Percentiles rank a stretch among this genome's conserved stretches.
These are phyloP conservation scores for Cryptococcus sp. DNA, from an alignment of 1,284 basidiomycete species.

Conservation along the genomic window DNA sequence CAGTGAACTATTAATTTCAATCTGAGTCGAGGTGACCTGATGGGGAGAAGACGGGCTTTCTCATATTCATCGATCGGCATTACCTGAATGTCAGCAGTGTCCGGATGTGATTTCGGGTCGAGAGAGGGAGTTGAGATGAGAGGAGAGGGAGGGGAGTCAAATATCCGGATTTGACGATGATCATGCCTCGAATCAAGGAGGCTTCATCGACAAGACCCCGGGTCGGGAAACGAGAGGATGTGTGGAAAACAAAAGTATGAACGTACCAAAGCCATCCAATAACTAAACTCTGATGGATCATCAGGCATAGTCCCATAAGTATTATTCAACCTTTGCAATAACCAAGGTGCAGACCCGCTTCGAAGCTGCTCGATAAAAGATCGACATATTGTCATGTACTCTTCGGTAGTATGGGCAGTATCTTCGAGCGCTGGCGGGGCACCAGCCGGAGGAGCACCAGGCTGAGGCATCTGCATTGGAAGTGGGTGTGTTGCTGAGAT, in stretches of 20 bases:
- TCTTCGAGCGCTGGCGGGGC: conserved; percentile 9
- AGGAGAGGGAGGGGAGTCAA: too few species aligned
- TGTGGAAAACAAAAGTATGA: background rate
- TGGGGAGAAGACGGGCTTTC: conserved; percentile 88
- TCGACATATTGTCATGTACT: conserved; percentile 71
- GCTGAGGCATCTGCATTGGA: conserved; percentile 2
- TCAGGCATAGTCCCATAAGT: conserved; percentile 65
- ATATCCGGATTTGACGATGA: too few species aligned
- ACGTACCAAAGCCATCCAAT: conserved; percentile 77
- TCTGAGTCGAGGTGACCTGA: conserved; percentile 71
- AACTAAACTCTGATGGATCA: conserved; percentile 65
- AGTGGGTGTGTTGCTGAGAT: background rate
- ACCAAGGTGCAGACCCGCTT: conserved; percentile 82
- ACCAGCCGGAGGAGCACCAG: background rate
- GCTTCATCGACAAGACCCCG: too few species aligned
- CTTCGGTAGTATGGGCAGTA: conserved; percentile 55
- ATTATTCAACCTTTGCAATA: conserved; percentile 75
- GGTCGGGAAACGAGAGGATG: too few species aligned
- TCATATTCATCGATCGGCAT: conserved; percentile 94
- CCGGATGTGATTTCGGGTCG: too few species aligned
- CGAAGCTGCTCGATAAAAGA: conserved; percentile 74
- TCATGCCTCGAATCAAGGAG: too few species aligned
- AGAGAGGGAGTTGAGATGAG: too few species aligned
- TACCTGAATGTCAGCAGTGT: conserved; percentile 51
- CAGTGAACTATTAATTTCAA: conserved; percentile 82